Base-by-base conservation (phyloP, 1,284 basidiomycete genomes). In the Trichosporon inkin region DNA sequence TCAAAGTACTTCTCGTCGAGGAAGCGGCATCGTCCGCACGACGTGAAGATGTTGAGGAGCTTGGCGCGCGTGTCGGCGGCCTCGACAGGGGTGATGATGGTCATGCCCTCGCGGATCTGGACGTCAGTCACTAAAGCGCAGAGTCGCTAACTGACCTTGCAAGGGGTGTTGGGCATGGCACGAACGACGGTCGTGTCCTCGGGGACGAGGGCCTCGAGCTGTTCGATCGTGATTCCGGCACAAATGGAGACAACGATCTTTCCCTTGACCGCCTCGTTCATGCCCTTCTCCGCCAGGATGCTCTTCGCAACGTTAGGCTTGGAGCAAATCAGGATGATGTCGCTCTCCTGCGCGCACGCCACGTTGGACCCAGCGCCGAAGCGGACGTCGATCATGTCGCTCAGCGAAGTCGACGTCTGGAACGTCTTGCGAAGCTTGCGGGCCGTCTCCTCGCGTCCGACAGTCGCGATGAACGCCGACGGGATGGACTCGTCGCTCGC, bases 151-250 rank as follows among this genome's bases (percentile, higher is more conserved):
- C 83, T 64, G 62, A 92, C 94, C 79, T 92, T 92, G 81, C 91
- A 92, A 8, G 96, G 94, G 1, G 96, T 99, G 76, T 99, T 99
- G 64, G 96, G 95, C 96, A 99, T 99, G 3, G 93, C 92, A 56
- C 96, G 86, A 54, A 98, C 87, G 54, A 98, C 90, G 66, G 85
- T 86, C 38, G 92, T 92, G n/a, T 81, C 82, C 0, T 86, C 81
- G 17, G 82, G 81, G 28, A 95, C 89, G 88, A 88, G 89, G 10
- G 78, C 82, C 55, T 81, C 79, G 41, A 99, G 82, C 78, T 97
- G 93, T 16, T 82, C 69, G 67, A 98, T 90, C 16, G 90, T 95
- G 6, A 97, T 87, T 66, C 96, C 96, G 10, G 96, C 95, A 44
- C 96, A 87, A 71, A 99, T 98, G 67, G 94, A 97, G 73, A 98